Evolutionary conservation across 169 alveolate genomes (phyloP).

Genomic region (Plasmodium gaboni): DNA sequence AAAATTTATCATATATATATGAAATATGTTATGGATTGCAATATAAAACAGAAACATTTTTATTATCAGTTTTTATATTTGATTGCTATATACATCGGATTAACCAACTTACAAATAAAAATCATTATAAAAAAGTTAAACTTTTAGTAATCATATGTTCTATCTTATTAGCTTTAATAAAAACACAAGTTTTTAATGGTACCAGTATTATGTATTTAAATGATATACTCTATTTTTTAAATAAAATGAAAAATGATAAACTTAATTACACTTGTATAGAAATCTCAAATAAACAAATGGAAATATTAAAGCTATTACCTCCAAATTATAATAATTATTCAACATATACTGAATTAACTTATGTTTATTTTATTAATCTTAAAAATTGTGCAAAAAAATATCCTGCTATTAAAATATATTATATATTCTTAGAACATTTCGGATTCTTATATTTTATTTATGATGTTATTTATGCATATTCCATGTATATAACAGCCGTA

Average conservation of each 20-base stretch:
- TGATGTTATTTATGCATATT: conserved; percentile 67
- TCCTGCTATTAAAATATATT: conserved; percentile 68
- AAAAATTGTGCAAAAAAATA: conserved; percentile 60
- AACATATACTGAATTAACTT: conserved; percentile 58
- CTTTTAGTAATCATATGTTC: conserved; percentile 58
- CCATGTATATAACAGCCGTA: conserved; percentile 65
- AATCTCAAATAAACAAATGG: conserved; percentile 70
- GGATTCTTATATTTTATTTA: conserved; percentile 50
- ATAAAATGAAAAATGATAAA: conserved; percentile 37
- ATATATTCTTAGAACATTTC: conserved; percentile 56
- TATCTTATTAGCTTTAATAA: conserved; percentile 45
- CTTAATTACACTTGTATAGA: conserved; percentile 62
- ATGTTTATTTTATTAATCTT: conserved; percentile 68
- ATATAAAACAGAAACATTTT: conserved; percentile 70
- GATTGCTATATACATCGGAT: conserved; percentile 61
- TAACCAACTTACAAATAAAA: conserved; percentile 45
- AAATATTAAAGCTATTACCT: conserved; percentile 52
- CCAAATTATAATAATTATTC: conserved; percentile 62
- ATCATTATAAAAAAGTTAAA: conserved; percentile 63
- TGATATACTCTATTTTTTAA: conserved; percentile 46
- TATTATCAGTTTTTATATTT: conserved; percentile 53
- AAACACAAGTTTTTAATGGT: conserved; percentile 63
- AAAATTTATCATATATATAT: conserved; percentile 48
- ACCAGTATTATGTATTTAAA: conserved; percentile 60
- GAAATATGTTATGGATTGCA: conserved; percentile 55